These are phyloP conservation scores for Cytospora chrysosperma DNA, from an alignment of 2,329 filamentous ascomycete genomes.

Conservation along the genomic window DNA sequence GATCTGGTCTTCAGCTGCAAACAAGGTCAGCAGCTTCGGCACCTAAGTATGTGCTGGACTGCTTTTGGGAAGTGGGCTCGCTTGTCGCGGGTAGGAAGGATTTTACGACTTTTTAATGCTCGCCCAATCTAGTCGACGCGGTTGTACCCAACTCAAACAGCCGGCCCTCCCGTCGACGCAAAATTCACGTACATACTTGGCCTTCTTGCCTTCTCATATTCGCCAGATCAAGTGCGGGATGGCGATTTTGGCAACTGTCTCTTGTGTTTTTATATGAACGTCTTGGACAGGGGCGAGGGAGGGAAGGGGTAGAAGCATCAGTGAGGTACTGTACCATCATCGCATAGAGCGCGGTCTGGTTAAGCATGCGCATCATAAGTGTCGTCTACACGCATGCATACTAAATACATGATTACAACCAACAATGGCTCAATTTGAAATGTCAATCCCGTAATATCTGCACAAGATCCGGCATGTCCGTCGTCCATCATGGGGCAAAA, in stretches of 20 bases:
- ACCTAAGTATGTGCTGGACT: neutral
- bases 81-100: neutral
- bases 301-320: neutral
- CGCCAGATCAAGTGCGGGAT: neutral
- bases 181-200: constrained; percentile 15
- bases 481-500: neutral
- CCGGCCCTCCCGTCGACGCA: constrained; percentile 2
- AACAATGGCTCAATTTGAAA: neutral
- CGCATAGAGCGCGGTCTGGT: neutral
- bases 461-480: too few species aligned
- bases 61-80: neutral
- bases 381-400: neutral
- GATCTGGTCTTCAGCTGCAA: constrained; percentile 48
- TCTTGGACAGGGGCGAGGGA: neutral
- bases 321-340: neutral
- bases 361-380: neutral
- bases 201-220: constrained; percentile 1
- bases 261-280: neutral
- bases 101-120: constrained; percentile 13
- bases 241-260: neutral
- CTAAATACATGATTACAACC: neutral
- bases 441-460: neutral
- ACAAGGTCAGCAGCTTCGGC: constrained; percentile 45
- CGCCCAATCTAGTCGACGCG: neutral
- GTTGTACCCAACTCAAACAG: neutral